Conservation (phyloP, 192 early-diverging fungal genomes). For the Coemansia sp. region DNA sequence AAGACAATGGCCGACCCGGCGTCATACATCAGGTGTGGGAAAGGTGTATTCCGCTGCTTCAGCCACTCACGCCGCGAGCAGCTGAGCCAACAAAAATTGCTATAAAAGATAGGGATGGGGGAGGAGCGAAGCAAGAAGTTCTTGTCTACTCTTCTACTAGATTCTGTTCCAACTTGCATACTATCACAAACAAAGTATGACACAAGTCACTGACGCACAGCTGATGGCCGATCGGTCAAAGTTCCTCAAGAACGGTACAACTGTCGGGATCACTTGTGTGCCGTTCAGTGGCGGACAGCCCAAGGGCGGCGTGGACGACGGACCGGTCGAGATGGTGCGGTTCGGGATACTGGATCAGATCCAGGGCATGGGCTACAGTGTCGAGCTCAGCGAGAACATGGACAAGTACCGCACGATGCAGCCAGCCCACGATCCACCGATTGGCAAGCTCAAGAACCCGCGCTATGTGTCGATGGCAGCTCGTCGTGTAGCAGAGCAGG, state of each 20-base stretch:
- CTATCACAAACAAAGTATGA: conserved; percentile 9
- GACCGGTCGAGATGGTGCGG: conserved; percentile 79
- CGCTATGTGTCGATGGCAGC: conserved; percentile 80
- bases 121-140: neutral
- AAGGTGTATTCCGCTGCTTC: neutral
- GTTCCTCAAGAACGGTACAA: conserved; percentile 60
- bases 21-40: neutral
- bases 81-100: neutral
- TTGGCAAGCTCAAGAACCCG: conserved; percentile 81
- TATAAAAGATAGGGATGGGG: conserved; percentile 27
- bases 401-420: conserved; percentile 66
- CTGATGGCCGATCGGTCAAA: conserved; percentile 48
- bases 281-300: conserved; percentile 79
- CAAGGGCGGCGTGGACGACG: conserved; percentile 85
- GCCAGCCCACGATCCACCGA: conserved; percentile 68
- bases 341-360: conserved; percentile 84
- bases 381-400: conserved; percentile 71
- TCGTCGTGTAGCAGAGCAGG: conserved; percentile 61
- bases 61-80: neutral
- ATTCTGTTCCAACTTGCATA: neutral
- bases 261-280: conserved; percentile 71
- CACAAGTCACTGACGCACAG: conserved; percentile 25
- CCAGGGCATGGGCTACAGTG: conserved; percentile 73
- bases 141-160: too few relatives aligned
- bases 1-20: neutral